A percentile compares a stretch with the other conserved stretches of the same genome.
phyloP scores from a whole-genome alignment of 495 filamentous ascomycete species.

The Xylaria curta region DNA sequence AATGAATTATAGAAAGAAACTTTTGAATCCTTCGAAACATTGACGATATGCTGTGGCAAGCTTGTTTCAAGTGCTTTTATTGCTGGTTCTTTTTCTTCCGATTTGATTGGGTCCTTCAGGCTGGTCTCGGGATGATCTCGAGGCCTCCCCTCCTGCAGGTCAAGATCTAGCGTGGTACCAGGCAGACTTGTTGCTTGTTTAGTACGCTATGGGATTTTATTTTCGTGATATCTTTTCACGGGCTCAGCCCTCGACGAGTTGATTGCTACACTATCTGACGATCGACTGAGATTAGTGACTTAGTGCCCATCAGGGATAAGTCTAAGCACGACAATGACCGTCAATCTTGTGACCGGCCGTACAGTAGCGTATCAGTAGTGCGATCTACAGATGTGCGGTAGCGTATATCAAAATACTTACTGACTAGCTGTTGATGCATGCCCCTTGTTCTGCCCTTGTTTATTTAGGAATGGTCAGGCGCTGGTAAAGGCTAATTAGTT shows the following conservation, averaged over 20 bases:
- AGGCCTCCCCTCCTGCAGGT: conserved; percentile 4
- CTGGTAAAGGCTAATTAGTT: background rate
- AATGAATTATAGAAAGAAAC: background rate
- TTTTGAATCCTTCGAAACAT: background rate
- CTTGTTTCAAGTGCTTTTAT: background rate
- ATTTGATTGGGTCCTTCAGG: background rate
- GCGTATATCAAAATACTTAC: conserved; percentile 16
- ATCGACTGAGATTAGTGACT: conserved; percentile 6
- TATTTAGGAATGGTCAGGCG: background rate
- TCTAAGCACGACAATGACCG: background rate
- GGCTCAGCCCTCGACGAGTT: background rate
- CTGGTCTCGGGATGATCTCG: background rate
- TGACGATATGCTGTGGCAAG: background rate
- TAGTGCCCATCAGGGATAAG: background rate
- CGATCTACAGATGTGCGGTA: conserved; percentile 19
- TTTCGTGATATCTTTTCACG: background rate
- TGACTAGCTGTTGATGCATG: background rate
- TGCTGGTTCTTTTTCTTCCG: background rate
- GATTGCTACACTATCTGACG: background rate
- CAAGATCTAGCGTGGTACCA: conserved; percentile 12
- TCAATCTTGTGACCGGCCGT: background rate
- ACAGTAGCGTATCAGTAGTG: conserved; percentile 14
- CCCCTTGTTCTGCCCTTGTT: background rate
- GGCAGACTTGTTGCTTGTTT: background rate
- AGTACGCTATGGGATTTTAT: background rate